Evolutionary conservation across 179 eudicot genomes (phyloP).

Genomic region (Beta macrorhiza): DNA sequence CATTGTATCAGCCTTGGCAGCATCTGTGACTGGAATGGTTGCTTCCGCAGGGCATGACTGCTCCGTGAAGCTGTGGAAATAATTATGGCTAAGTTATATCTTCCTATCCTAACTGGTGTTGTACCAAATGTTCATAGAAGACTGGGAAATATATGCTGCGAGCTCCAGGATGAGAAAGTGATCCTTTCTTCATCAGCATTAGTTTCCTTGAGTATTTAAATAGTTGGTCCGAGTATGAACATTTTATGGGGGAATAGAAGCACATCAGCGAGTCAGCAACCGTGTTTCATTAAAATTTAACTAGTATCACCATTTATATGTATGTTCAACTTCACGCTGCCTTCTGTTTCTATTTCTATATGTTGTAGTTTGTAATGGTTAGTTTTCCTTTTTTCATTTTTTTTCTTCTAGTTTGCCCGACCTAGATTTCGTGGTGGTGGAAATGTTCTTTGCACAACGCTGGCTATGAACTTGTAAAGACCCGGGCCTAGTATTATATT

Average conservation of each 20-base stretch:
- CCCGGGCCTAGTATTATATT: not conserved
- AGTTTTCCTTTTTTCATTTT: not conserved
- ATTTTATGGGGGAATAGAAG: conserved; percentile 11
- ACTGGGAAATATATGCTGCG: conserved; percentile 26
- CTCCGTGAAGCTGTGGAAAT: conserved; percentile 57
- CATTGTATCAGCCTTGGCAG: conserved; percentile 58
- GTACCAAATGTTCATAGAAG: conserved; percentile 15
- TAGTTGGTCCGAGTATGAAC: conserved; percentile 2
- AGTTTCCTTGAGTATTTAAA: conserved; percentile 2
- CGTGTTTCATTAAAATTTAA: not conserved
- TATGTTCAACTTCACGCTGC: not conserved
- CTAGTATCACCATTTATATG: conserved; percentile 1
- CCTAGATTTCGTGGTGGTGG: not conserved
- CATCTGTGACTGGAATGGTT: conserved; percentile 50
- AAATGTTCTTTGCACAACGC: not conserved
- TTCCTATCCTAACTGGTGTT: conserved; percentile 6
- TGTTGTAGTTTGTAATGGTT: not conserved
- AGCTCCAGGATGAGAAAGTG: conserved; percentile 15
- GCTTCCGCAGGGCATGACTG: conserved; percentile 72
- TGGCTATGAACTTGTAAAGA: not conserved
- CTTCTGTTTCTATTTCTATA: not conserved
- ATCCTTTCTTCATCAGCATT: conserved; percentile 2
- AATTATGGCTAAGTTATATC: conserved; percentile 10
- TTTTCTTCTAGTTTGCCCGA: not conserved
- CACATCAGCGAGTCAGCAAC: not conserved